These are phyloP conservation scores for Botryotinia globosa DNA, from an alignment of 2,329 filamentous ascomycete species.

Conservation along the genomic window DNA sequence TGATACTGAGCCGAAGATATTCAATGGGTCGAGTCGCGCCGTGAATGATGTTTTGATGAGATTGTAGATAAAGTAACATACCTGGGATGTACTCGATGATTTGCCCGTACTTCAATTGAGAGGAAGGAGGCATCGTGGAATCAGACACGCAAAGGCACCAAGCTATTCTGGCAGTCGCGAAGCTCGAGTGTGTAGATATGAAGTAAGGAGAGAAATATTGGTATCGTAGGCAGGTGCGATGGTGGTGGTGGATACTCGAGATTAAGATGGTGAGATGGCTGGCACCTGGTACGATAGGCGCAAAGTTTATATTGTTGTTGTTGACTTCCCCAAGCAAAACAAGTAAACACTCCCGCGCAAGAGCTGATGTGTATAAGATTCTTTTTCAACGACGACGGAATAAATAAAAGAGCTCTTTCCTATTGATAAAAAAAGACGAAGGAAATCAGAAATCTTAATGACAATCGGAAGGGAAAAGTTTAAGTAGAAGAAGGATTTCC, in stretches of 20 bases:
- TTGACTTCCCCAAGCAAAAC: neutral
- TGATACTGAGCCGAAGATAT: constrained; percentile 26
- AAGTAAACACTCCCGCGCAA: neutral
- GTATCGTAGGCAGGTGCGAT: neutral
- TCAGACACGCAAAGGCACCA: constrained; percentile 10
- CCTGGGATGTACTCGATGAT: constrained; percentile 96
- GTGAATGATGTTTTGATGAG: constrained; percentile 20
- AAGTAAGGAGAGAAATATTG: neutral
- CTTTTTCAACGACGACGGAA: neutral
- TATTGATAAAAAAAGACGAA: constrained; percentile 2
- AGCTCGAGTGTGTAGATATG: neutral
- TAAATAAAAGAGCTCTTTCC: neutral
- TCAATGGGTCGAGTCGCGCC: constrained; percentile 22
- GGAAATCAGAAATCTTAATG: neutral
- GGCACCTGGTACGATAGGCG: neutral
- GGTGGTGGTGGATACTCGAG: neutral
- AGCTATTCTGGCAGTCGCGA: constrained; percentile 13
- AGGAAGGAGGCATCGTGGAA: constrained; percentile 45
- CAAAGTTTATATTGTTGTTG: constrained; percentile 13
- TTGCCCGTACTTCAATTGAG: constrained; percentile 64
- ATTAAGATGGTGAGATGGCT: neutral
- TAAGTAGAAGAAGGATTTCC: constrained; percentile 9
- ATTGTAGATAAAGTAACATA: constrained; percentile 44
- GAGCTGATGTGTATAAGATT: neutral
- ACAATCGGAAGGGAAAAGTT: neutral